Evolutionary conservation across 1,284 basidiomycete genomes (phyloP), one percentile per base, ranked within the genome.

Genomic region (Trametes hirsuta): DNA sequence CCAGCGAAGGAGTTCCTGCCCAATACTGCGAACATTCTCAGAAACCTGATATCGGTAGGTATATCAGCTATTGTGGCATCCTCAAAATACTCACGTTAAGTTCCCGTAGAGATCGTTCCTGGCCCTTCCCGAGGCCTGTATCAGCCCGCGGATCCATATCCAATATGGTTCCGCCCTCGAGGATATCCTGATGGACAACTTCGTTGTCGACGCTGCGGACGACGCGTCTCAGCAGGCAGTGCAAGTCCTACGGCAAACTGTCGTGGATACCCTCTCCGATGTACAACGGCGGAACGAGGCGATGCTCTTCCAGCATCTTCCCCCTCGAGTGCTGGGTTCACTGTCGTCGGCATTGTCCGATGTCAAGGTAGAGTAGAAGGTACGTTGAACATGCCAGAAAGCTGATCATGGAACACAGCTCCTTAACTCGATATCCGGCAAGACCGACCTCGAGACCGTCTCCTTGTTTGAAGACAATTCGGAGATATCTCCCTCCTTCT

Each of bases 381-480:
- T 51, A 12, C 30, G 1, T 15, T 10, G 12, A 12, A 15, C 22
- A 15, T 46, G n/a, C 49, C 40, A 35, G 48, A 39, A 3, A n/a
- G 18, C 54, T 41, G 35, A 21, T 22, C 40, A 10, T 25, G 39
- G 39, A n/a, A 24, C 41, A 21, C 50, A 94, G 90, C 82, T 90
- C 59, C 81, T 96, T 49, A 95, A 95, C 72, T 91, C 91, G 1
- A 90, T 95, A 59, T 86, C 84, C 45, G 82, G 82, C 37, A 81
- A 81, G 53, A 91, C 90, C 1, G 84, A 91, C 68, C 82, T 95
- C 70, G 73, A 79, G 30, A 77, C 79, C 14, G 76, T 90, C 36
- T 64, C 76, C 0, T 93, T 89, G 74, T 94, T 95, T 68, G 74
- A 78, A 47, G 75, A 74, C 62, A 78, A 75, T 57, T 64, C 71